Conservation (phyloP, 768 basidiomycete genomes). For the Hypholoma sublateritium region DNA sequence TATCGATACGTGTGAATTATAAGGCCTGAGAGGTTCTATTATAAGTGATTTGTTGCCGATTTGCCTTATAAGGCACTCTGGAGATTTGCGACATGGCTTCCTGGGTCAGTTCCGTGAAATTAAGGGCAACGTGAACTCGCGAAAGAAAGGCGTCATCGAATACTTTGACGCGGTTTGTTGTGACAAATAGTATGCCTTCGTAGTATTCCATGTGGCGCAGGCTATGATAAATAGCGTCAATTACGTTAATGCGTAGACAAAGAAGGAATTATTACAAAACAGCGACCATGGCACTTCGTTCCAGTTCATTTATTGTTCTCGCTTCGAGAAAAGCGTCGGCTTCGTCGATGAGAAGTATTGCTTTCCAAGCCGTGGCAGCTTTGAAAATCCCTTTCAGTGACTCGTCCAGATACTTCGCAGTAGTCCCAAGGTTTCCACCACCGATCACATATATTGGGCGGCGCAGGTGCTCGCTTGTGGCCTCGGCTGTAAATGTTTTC, state of each 20-base stretch:
- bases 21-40: too few relatives aligned
- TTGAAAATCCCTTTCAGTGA: conserved; percentile 49
- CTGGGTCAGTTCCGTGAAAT: conserved; percentile 57
- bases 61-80: too few relatives aligned
- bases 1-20: too few relatives aligned
- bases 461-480: conserved; percentile 54
- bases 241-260: background rate
- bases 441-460: conserved; percentile 54
- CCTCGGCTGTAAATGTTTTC: conserved; percentile 56
- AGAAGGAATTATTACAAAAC: conserved; percentile 45
- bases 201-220: conserved; percentile 59
- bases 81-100: conserved; percentile 52
- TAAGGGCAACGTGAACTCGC: conserved; percentile 64
- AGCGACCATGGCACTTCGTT: conserved; percentile 72
- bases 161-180: conserved; percentile 55
- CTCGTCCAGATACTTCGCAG: conserved; percentile 41
- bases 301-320: conserved; percentile 60
- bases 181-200: conserved; percentile 55
- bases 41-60: too few relatives aligned
- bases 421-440: conserved; percentile 53
- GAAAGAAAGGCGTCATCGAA: conserved; percentile 72
- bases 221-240: conserved; percentile 27
- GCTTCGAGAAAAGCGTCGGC: conserved; percentile 75
- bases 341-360: conserved; percentile 58
- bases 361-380: conserved; percentile 58